Conservation (phyloP, 2,329 filamentous ascomycete genomes). For the Penicillium sp. region DNA sequence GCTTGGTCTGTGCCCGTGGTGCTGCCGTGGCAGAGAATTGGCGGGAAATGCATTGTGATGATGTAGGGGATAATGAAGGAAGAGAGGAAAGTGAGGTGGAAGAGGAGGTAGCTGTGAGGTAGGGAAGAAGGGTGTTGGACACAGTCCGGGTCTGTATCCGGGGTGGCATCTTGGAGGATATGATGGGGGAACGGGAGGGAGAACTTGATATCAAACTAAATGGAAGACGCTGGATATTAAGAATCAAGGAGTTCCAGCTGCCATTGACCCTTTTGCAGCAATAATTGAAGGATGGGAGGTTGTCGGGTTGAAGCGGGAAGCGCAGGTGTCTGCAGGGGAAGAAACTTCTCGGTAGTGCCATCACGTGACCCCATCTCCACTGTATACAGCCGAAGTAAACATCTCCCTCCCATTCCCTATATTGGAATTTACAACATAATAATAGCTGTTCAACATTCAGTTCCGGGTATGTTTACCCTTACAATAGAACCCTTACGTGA, state of each 20-base stretch:
- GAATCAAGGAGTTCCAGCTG: constrained; percentile 13
- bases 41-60: constrained; percentile 26
- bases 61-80: constrained; percentile 14
- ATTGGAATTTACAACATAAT: background rate
- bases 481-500: too few relatives aligned
- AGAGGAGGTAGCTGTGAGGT: constrained; percentile 32
- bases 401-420: background rate
- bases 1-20: constrained; percentile 51
- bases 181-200: background rate
- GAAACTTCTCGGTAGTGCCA: constrained; percentile 33
- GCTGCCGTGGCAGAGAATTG: constrained; percentile 37
- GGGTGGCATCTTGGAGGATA: constrained; percentile 38
- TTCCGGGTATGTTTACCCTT: background rate
- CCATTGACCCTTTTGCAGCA: constrained; percentile 11
- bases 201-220: background rate
- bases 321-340: constrained; percentile 25
- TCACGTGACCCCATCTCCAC: constrained; percentile 23
- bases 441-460: background rate
- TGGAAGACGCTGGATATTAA: background rate
- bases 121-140: constrained; percentile 36
- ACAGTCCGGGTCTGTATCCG: constrained; percentile 41
- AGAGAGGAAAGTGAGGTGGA: constrained; percentile 21
- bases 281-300: constrained; percentile 22
- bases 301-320: constrained; percentile 10
- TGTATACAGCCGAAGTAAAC: constrained; percentile 1